A percentile compares a stretch with the other conserved stretches of the same genome.
Evolutionary conservation across 805 yeast genomes (phyloP).

Genomic region (Zygosaccharomyces kombuchaensis): DNA sequence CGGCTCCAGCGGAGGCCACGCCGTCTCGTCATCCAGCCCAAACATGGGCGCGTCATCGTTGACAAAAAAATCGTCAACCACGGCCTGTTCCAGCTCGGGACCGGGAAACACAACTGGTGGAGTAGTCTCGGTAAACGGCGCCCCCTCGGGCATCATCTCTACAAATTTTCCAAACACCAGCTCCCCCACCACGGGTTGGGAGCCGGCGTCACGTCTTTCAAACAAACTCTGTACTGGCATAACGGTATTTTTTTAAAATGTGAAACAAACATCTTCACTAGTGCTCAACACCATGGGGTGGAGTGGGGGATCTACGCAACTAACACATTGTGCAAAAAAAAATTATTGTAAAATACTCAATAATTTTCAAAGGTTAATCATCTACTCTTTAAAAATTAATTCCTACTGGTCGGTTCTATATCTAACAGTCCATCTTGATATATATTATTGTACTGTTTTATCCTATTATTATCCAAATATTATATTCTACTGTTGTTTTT

Average conservation of each 20-base stretch:
- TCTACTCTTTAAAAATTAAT: background rate
- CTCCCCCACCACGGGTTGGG: constrained; percentile 23
- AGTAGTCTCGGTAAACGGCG: too few relatives aligned
- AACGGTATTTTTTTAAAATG: background rate
- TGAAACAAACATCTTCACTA: background rate
- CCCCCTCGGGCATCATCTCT: background rate
- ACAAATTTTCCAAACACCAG: constrained; percentile 25
- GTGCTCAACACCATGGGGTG: background rate
- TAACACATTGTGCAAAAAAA: background rate
- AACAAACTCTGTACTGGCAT: constrained; percentile 6
- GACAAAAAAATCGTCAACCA: constrained; percentile 52
- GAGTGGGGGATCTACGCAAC: background rate
- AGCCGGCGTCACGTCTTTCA: constrained; percentile 1
- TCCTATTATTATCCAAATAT: background rate
- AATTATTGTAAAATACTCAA: background rate
- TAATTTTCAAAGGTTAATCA: background rate
- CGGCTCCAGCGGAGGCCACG: constrained; percentile 26
- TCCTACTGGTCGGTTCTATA: background rate
- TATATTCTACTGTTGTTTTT: background rate
- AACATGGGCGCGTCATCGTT: constrained; percentile 50
- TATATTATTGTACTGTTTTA: background rate
- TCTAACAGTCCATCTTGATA: background rate
- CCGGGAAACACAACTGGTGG: too few relatives aligned
- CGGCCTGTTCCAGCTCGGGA: constrained; percentile 34
- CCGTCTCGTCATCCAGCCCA: constrained; percentile 28